Evolutionary conservation across 1,139 yeast genomes (phyloP).

Genomic region (Pichia sp.): DNA sequence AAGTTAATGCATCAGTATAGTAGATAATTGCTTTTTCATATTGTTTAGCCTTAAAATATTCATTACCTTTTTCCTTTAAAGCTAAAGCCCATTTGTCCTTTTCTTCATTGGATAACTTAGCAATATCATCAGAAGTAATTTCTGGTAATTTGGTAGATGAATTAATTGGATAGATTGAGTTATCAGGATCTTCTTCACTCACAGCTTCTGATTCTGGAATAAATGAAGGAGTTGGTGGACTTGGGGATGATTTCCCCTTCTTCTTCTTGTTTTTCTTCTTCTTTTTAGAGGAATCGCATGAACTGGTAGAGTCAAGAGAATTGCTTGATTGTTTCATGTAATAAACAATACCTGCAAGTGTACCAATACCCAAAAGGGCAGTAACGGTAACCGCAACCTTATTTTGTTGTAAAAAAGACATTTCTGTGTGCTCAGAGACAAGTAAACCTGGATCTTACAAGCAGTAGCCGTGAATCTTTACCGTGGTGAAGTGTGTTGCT

Average conservation of each 20-base stretch:
- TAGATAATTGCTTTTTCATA: constrained; percentile 67
- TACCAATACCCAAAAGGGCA: constrained; percentile 56
- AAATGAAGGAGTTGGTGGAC: constrained; percentile 16
- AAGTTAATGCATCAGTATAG: constrained; percentile 70
- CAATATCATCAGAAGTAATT: constrained; percentile 43
- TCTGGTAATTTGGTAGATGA: constrained; percentile 49
- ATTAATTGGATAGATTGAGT: constrained; percentile 39
- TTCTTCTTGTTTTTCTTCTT: constrained; percentile 40
- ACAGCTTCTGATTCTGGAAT: constrained; percentile 12
- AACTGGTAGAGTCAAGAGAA: constrained; percentile 14
- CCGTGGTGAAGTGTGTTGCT: too few relatives aligned
- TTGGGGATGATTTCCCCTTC: constrained; percentile 33
- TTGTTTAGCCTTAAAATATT: constrained; percentile 53
- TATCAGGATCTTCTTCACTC: constrained; percentile 16
- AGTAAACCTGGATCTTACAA: neutral
- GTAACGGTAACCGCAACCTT: constrained; percentile 54
- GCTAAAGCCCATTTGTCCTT: constrained; percentile 67
- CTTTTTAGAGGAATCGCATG: constrained; percentile 27
- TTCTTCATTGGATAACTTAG: constrained; percentile 44
- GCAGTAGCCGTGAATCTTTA: neutral
- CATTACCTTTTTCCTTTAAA: constrained; percentile 87
- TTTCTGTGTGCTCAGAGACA: neutral
- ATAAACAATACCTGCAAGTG: constrained; percentile 56
- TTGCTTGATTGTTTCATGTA: constrained; percentile 34
- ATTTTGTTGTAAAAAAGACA: constrained; percentile 30